Evolutionary conservation across 768 basidiomycete species (phyloP).

Genomic region (Auricularia sp.): DNA sequence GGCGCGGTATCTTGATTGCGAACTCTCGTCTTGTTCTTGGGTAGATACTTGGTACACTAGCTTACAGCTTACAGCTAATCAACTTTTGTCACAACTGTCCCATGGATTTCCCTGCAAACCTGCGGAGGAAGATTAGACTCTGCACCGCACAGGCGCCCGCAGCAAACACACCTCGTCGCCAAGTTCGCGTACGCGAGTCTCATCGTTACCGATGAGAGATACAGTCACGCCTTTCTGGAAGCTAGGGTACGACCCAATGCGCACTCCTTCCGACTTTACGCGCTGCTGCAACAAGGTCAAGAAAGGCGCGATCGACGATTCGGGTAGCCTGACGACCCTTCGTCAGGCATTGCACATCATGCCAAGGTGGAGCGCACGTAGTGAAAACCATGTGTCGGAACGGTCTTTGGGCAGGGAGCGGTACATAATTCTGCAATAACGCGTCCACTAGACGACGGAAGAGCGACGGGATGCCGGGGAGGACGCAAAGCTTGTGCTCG

Average conservation of each 20-base stretch:
- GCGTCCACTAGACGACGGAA: conserved; percentile 75
- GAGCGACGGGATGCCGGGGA: conserved; percentile 82
- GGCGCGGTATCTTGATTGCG: background rate
- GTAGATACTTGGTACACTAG: background rate
- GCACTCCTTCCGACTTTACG: conserved; percentile 63
- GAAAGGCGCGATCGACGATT: conserved; percentile 83
- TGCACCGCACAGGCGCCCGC: background rate
- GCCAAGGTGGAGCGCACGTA: conserved; percentile 33
- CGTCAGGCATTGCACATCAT: background rate
- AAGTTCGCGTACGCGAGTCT: conserved; percentile 23
- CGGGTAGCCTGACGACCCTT: conserved; percentile 45
- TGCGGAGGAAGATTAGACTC: background rate
- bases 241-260: conserved; percentile 71
- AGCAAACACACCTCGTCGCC: conserved; percentile 23
- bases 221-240: conserved; percentile 57
- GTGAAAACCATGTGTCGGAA: conserved; percentile 79
- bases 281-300: conserved; percentile 68
- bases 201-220: conserved; percentile 44
- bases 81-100: background rate
- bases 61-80: background rate
- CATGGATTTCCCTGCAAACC: background rate
- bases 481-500: conserved; percentile 76
- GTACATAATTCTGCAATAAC: conserved; percentile 43
- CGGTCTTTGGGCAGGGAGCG: conserved; percentile 70
- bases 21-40: background rate